A percentile compares a stretch with the other conserved stretches of the same genome.
Conservation (phyloP, 139 green algal species). For the Desmodesmus armatus region DNA sequence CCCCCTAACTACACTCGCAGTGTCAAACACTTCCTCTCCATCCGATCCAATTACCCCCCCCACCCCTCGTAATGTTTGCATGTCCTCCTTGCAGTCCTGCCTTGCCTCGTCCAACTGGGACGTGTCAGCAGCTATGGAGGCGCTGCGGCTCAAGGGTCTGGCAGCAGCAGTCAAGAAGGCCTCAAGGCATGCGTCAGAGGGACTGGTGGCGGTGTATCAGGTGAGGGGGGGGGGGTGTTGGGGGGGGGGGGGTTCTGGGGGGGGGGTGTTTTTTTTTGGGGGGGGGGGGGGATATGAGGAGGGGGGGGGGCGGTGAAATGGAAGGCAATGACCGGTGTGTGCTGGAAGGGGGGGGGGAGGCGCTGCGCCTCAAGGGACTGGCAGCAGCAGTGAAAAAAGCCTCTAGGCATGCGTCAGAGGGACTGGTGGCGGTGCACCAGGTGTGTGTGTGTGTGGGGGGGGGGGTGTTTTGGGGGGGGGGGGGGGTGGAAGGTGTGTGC, state of each 20-base stretch:
- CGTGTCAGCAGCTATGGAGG: slow-evolving; percentile 69
- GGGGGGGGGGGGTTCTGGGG: no score
- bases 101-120: slow-evolving; percentile 74
- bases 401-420: slow-evolving; percentile 83
- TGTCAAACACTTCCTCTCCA: background rate
- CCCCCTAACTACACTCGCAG: background rate
- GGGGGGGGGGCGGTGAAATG: slow-evolving; percentile 20
- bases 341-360: no score
- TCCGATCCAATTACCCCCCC: background rate
- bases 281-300: no score
- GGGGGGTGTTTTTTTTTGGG: no score
- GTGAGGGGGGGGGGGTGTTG: background rate
- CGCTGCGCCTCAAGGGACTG: slow-evolving; percentile 87
- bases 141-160: slow-evolving; percentile 87
- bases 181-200: slow-evolving; percentile 83
- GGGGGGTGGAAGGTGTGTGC: no score
- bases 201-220: slow-evolving; percentile 81
- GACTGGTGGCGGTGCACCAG: slow-evolving; percentile 81
- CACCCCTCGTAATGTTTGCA: background rate
- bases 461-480: no score
- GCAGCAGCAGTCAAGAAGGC: slow-evolving; percentile 92
- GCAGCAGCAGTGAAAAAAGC: slow-evolving; percentile 92
- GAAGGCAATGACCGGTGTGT: no score
- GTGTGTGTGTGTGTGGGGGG: background rate
- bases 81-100: background rate